Evolutionary conservation across 352 stramenopile genomes (phyloP), one percentile per base, ranked within the genome.

Genomic region (Phytophthora constricta): DNA sequence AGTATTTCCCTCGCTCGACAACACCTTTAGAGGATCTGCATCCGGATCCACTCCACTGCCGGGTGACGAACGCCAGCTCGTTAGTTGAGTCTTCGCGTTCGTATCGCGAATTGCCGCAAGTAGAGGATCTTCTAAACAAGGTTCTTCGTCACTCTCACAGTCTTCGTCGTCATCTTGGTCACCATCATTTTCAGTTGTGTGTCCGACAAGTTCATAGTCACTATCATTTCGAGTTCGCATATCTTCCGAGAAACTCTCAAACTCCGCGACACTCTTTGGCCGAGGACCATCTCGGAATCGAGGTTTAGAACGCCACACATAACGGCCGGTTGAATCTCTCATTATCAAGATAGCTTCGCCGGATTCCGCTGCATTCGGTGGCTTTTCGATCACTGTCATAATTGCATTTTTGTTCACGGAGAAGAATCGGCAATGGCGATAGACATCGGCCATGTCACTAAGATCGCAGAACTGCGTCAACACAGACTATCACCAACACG

Each of bases 331-430:
- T 4, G 82, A 78, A 51, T 96, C 88, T 11, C 88, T 76, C 75
- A 96, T 82, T 46, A 93, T 90, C 10, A 94, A 50, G 33, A 92
- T 90, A 5, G 82, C 78, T 74, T 95, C 81, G 58, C 76, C 63
- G 26, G 72, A 47, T 39, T 77, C 66, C 20, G 74, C 47, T 20
- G 65, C 61, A 41, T 74, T 87, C 5, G 74, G 55, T 0, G 80
- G 84, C 43, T 95, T 92, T 45, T 96, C 88, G 28, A 94, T 91
- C 3, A 95, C 82, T 9, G 77, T 93, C 52, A 96, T 42, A 19
- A 96, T 83, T 0, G 88, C 83, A 27, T 79, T 86, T 53, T 93
- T 92, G 77, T 92, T 91, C 45, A 94, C 68, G 2, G 85, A 85
- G 47, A 95, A 95, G 69, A 94, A 95, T 14, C 86, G 87, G 47